Evolutionary conservation across 768 basidiomycete species (phyloP).

Genomic region (Sutorius australiensis): DNA sequence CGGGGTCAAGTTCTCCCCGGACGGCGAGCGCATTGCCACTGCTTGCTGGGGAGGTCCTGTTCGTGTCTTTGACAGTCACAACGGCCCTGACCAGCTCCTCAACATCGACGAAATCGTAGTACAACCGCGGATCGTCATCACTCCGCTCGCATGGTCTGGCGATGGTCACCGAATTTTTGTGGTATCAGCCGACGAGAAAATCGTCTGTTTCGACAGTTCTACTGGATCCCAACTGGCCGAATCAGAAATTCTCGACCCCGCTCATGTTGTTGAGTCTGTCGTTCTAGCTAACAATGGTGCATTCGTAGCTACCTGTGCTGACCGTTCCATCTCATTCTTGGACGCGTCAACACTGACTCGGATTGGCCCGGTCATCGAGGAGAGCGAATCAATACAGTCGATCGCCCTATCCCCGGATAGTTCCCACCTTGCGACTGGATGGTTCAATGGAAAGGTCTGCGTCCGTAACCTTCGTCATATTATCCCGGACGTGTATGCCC

Average conservation of each 20-base stretch:
- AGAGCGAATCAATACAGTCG: neutral
- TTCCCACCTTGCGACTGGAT: neutral
- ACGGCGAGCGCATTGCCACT: neutral
- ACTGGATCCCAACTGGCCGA: neutral
- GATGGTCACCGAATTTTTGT: neutral
- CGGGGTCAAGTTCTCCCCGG: neutral
- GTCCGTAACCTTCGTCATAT: neutral
- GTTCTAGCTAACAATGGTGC: too few relatives aligned
- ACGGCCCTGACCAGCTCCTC: neutral
- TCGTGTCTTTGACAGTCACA: neutral
- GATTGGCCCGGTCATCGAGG: neutral
- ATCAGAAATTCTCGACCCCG: neutral
- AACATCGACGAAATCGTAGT: neutral
- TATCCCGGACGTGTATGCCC: neutral
- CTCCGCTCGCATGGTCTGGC: neutral
- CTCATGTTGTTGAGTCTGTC: neutral
- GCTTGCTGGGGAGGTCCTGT: neutral
- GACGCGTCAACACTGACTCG: neutral
- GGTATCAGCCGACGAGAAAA: neutral
- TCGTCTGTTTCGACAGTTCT: neutral
- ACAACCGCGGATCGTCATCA: neutral
- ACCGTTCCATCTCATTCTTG: too few relatives aligned
- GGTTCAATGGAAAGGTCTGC: neutral
- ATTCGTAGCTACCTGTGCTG: too few relatives aligned
- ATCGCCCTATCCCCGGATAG: neutral